Conservation (phyloP, 345 rosid species). For the Citrus medica region DNA sequence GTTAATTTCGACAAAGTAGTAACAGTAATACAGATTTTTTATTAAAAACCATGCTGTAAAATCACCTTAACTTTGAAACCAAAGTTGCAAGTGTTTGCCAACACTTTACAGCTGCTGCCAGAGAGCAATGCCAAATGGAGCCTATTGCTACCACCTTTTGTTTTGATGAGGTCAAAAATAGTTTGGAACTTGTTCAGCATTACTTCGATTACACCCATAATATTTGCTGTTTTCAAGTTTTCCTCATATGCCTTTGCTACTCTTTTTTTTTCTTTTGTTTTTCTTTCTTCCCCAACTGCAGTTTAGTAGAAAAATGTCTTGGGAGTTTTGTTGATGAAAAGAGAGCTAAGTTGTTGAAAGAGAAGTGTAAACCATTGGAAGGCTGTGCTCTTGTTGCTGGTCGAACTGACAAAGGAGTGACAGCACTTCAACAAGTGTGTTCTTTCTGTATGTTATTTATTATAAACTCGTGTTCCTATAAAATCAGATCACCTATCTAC, state of each 20-base stretch:
- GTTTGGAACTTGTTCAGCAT: background rate
- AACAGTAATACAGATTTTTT: too few species aligned
- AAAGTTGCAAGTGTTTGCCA: too few species aligned
- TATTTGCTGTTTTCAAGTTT: background rate
- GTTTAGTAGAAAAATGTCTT: conserved; percentile 74
- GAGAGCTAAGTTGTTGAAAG: conserved; percentile 76
- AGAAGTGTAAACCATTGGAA: conserved; percentile 72
- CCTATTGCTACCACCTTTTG: background rate
- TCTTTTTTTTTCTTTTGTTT: too few species aligned
- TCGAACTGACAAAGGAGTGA: conserved; percentile 97
- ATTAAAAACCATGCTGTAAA: too few species aligned
- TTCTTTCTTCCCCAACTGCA: conserved; percentile 17
- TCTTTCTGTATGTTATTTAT: conserved; percentile 75
- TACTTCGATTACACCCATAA: background rate
- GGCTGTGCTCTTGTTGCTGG: conserved; percentile 87
- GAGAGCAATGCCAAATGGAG: background rate
- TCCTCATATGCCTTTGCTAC: background rate
- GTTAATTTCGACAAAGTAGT: background rate
- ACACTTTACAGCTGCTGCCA: too few species aligned
- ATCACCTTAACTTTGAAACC: too few species aligned
- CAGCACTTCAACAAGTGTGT: conserved; percentile 94
- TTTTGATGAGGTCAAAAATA: background rate
- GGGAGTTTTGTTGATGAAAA: conserved; percentile 85
- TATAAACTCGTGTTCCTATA: background rate
- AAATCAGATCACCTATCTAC: background rate